Base-by-base conservation (phyloP, 1,284 basidiomycete genomes). In the Trametes polyzona region DNA sequence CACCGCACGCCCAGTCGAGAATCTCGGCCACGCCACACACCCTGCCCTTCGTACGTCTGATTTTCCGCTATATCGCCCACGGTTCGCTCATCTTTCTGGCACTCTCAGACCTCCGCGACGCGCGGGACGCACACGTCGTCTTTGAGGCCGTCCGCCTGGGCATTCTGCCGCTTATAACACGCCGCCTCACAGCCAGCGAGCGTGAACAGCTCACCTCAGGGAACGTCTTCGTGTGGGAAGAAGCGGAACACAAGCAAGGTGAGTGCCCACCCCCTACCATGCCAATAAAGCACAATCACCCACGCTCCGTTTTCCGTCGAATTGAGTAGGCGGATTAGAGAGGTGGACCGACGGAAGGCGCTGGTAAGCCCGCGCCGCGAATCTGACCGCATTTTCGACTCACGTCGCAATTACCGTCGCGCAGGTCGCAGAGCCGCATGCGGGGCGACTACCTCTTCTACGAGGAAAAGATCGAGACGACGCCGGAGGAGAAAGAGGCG, bases 221-320 rank as follows among this genome's bases (percentile, higher is more conserved):
- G 0, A 87, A 90, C 62, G 81, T 91, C 32, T 92, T 90, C 65
- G 90, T 92, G 37, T 92, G 90, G 90, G 88, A 91, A 66, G 88
- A 91, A 68, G 88, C 87, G 11, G 88, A 90, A 65, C 85, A 87
- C 51, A 88, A 90, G 63, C 71, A 72, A 65, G 71, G 71, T 72
- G 52, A 49, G 53, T 54, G 40, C 40, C 32, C 27, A 47, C 41
- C 44, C 16, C 33, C 41, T n/a, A 27, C 39, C n/a, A 3, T 16
- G 17, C 46, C 26, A 29, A 52, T 44, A 19, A 48, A 39, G 46
- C 43, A 30, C 43, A 58, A 17, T 46, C 47, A 60, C 61, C 57
- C 58, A 58, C 52, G 58, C 59, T 56, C 37, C 59, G 6, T 39
- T 57, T 30, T 41, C 47, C 59, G 40, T 52, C 57, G 58, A 41